Base-by-base conservation (phyloP, 164 flowering plant species). In the Cinnamomum chago region DNA sequence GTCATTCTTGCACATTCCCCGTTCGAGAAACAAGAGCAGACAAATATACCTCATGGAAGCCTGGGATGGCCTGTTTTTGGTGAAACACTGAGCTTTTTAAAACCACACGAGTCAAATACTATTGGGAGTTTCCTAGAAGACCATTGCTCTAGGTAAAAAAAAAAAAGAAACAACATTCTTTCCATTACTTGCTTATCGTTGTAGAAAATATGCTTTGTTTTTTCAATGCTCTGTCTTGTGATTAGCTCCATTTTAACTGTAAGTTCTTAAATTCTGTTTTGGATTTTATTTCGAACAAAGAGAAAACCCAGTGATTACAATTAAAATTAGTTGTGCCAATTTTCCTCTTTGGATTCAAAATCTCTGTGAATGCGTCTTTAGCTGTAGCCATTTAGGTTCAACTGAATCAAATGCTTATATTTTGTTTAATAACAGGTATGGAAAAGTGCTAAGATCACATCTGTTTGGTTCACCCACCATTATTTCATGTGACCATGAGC, bases 1-100 rank as follows among this genome's bases (percentile, higher is more conserved):
- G 66, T 76, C 22, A 62, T 81, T 68, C 68, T 84, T 28, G 50
- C 62, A 14, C 58, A 71, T 20, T 50, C 23, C 58, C 27, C 79
- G n/a, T 75, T 78, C 70, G 24, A 20, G 20, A 80, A 72, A 70
- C 70, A 72, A 73, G 58, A 76, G 33, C 85, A 72, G 18, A 50
- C 70, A 70, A 79, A 79, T 24, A 67, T 84, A 50, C 96, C 94
- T 50, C 70, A 66, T 65, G 98, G 98, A 1, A 86, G 75, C 85
- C 84, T 88, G 90, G 95, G 97, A 20, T 90, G 86, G 90, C 97
- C 96, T 33, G 72, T 90, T 3, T 2, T 83, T 3, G 98, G 98
- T 15, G 92, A 93, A 70, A 93, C 97, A 25, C 80, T 86, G 50
- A 75, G 76, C 70, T 88, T 82, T 77, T 85, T 91, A 76, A 86